phyloP scores from a whole-genome alignment of 768 basidiomycete genomes.

The Mycena rosella region DNA sequence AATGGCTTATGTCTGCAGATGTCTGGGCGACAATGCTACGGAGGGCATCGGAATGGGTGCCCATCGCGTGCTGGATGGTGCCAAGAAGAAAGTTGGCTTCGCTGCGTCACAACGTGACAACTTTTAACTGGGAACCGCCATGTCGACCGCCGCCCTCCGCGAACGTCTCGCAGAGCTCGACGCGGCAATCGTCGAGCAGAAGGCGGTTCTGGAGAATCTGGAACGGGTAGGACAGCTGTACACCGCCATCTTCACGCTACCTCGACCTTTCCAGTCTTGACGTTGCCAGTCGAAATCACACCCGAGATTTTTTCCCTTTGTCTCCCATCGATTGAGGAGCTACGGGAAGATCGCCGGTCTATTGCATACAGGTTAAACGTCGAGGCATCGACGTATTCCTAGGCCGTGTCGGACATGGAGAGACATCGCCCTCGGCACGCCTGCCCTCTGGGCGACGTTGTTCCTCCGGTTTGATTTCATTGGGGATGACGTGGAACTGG shows the following conservation, averaged over 20 bases:
- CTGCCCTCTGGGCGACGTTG: not conserved
- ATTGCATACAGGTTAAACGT: not conserved
- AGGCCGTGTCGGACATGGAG: not conserved
- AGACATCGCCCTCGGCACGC: not conserved
- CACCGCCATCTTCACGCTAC: not conserved
- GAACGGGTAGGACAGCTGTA: not conserved
- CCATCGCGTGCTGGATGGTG: not conserved
- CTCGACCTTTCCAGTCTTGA: not conserved
- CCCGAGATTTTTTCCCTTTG: not conserved
- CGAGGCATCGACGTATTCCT: not conserved
- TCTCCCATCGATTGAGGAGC: not conserved
- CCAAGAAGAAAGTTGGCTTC: too few species aligned
- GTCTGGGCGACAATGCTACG: not conserved
- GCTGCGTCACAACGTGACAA: not conserved
- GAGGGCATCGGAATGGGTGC: not conserved
- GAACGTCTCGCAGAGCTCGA: conserved; percentile 2
- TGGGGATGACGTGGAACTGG: not conserved
- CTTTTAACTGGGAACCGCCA: not conserved
- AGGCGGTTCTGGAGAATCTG: not conserved
- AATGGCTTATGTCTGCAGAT: not conserved
- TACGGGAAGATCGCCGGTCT: not conserved
- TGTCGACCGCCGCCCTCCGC: not conserved
- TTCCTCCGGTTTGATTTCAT: not conserved
- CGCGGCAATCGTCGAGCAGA: not conserved
- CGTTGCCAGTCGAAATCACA: not conserved